phyloP scores from a whole-genome alignment of 495 filamentous ascomycete species.

The Penicillium roqueforti region DNA sequence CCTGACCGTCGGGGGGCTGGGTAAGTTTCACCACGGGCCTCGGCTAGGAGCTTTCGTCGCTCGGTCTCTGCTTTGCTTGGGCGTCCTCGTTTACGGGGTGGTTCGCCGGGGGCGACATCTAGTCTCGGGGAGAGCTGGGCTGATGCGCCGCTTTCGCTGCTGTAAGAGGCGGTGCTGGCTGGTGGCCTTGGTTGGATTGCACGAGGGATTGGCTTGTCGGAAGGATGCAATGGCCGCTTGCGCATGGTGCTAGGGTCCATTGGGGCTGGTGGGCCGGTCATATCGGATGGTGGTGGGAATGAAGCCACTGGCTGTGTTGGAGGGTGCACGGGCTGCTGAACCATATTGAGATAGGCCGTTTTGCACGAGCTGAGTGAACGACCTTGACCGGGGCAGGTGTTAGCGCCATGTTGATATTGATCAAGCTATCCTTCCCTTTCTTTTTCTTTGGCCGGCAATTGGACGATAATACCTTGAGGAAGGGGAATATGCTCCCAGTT shows the following conservation, averaged over 20 bases:
- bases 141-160: conserved; percentile 38
- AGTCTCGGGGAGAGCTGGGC: conserved; percentile 37
- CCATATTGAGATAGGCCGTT: conserved; percentile 37
- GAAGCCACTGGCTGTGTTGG: conserved; percentile 13
- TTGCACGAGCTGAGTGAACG: conserved; percentile 45
- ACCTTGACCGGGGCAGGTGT: conserved; percentile 22
- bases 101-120: conserved; percentile 30
- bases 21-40: conserved; percentile 49
- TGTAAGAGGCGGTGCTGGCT: conserved; percentile 33
- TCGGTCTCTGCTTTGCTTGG: conserved; percentile 56
- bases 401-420: conserved; percentile 6
- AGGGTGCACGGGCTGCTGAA: conserved; percentile 20
- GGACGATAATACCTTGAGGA: conserved; percentile 43
- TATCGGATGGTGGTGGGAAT: conserved; percentile 16
- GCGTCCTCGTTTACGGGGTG: conserved; percentile 55
- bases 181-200: conserved; percentile 42
- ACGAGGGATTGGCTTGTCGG: conserved; percentile 38
- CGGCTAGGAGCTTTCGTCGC: conserved; percentile 47
- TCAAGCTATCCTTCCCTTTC: not conserved
- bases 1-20: conserved; percentile 36
- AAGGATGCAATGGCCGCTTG: conserved; percentile 35
- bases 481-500: conserved; percentile 56
- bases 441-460: conserved; percentile 1
- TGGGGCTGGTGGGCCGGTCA: conserved; percentile 20
- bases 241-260: conserved; percentile 26